Evolutionary conservation across 202 grass and related monocot genomes (phyloP).

Genomic region (Dendrocalamus latiflorus): DNA sequence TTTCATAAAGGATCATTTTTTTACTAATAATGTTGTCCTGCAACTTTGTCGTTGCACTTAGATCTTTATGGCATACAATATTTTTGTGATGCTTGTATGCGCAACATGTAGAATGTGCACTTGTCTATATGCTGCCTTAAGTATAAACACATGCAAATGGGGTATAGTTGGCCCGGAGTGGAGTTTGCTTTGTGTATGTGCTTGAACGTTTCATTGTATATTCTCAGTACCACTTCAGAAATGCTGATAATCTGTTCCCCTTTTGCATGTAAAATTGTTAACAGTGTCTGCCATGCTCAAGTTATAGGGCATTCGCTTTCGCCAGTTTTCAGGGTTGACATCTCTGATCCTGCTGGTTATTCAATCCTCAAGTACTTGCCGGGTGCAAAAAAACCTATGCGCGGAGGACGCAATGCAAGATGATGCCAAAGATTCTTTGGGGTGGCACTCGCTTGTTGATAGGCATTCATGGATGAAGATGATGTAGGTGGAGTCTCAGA

Average conservation of each 20-base stretch:
- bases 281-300: slow-evolving; percentile 70
- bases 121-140: too few species aligned
- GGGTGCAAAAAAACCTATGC: background rate
- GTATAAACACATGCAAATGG: too few species aligned
- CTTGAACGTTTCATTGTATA: too few species aligned
- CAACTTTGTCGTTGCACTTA: background rate
- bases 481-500: slow-evolving; percentile 15
- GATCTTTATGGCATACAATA: background rate
- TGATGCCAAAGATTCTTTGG: slow-evolving; percentile 8
- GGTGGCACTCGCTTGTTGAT: too few species aligned
- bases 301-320: slow-evolving; percentile 62
- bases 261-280: slow-evolving; percentile 17
- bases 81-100: background rate
- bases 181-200: too few species aligned
- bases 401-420: background rate
- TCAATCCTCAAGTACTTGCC: slow-evolving; percentile 58
- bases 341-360: slow-evolving; percentile 18
- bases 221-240: background rate
- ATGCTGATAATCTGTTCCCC: background rate
- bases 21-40: background rate
- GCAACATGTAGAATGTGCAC: background rate
- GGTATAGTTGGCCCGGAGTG: too few species aligned
- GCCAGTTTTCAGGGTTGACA: slow-evolving; percentile 42
- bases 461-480: too few species aligned
- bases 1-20: background rate